A percentile compares a stretch with the other conserved stretches of the same genome.
phyloP scores from a whole-genome alignment of 2,329 filamentous ascomycete species.

The Saccharata proteae region DNA sequence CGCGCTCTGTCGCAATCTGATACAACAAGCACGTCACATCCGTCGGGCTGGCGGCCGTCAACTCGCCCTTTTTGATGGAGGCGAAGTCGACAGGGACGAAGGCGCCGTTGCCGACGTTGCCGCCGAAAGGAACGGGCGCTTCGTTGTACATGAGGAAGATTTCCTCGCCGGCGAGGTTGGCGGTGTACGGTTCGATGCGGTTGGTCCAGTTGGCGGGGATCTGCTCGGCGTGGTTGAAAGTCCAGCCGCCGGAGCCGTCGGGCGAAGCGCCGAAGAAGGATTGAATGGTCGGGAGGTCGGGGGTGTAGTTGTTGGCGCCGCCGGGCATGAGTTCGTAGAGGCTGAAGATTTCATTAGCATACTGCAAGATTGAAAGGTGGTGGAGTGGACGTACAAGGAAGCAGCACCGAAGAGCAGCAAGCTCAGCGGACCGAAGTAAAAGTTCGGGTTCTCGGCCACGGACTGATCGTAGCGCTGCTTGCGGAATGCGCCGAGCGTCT shows the following conservation, averaged over 20 bases:
- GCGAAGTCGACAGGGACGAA: conserved; percentile 28
- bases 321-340: conserved; percentile 4
- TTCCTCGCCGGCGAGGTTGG: conserved; percentile 14
- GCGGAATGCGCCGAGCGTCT: conserved; percentile 15
- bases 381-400: too few relatives aligned
- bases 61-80: conserved; percentile 27
- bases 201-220: conserved; percentile 32
- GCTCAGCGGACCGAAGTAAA: conserved; percentile 40
- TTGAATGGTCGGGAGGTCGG: not conserved
- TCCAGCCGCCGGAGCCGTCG: too few relatives aligned
- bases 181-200: conserved; percentile 19
- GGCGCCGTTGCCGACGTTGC: conserved; percentile 25
- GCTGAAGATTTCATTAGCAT: too few relatives aligned
- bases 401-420: conserved; percentile 1
- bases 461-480: conserved; percentile 32
- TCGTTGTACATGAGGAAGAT: conserved; percentile 30
- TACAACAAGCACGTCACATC: conserved; percentile 31
- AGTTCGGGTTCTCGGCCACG: conserved; percentile 38
- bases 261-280: too few relatives aligned
- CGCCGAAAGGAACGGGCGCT: conserved; percentile 33
- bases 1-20: conserved; percentile 25
- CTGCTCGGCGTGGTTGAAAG: too few relatives aligned
- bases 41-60: conserved; percentile 16
- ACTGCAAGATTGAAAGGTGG: too few relatives aligned
- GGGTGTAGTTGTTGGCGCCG: not conserved